Evolutionary conservation across 1,139 yeast genomes (phyloP), one percentile per base, ranked within the genome.

Genomic region (Wickerhamiella infanticola): DNA sequence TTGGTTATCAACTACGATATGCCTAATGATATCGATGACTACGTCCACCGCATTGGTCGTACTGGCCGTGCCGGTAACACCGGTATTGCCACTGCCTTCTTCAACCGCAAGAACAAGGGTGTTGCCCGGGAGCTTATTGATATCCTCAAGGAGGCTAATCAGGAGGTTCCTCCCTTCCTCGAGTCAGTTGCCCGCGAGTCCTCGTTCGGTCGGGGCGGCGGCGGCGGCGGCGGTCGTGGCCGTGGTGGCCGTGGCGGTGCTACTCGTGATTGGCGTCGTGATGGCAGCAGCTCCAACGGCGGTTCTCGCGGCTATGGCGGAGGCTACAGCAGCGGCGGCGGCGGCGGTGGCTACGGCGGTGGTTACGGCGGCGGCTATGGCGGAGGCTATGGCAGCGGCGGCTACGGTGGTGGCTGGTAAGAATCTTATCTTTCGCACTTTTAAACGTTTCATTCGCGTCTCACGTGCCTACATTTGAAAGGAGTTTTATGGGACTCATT

Each of bases 31-130:
- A 83, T 88, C 62, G 98, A 90, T 67, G 98, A 90, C 69, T 90
- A 90, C 64, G 98, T 90, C 53, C 98, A 90, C 73, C 84, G 98
- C 74, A 90, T 90, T 64, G 98, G 98, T 75, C 93, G 98, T 81
- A 90, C 98, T 61, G 98, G 98, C 69, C 94, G 98, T 79, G 98
- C 98, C 61, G 98, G 98, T 75, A 90, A 90, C 72, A 79, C 82
- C 54, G 98, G 98, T 81, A 74, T 83, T 60, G 96, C 98, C 56
- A 88, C 96, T 57, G 94, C 98, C 47, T 90, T 90, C 74, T 85
- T 90, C 71, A 90, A 90, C 81, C 82, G 97, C 71, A 83, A 82
- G 65, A 93, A 86, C 77, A 79, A 75, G 64, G 86, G 86, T 63
- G 74, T 90, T 61, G 93, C 78, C 56, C 84, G 85, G 67, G 96